Evolutionary conservation across 2,329 filamentous ascomycete genomes (phyloP), one percentile per base, ranked within the genome.

Genomic region (Aspergillus floridensis): DNA sequence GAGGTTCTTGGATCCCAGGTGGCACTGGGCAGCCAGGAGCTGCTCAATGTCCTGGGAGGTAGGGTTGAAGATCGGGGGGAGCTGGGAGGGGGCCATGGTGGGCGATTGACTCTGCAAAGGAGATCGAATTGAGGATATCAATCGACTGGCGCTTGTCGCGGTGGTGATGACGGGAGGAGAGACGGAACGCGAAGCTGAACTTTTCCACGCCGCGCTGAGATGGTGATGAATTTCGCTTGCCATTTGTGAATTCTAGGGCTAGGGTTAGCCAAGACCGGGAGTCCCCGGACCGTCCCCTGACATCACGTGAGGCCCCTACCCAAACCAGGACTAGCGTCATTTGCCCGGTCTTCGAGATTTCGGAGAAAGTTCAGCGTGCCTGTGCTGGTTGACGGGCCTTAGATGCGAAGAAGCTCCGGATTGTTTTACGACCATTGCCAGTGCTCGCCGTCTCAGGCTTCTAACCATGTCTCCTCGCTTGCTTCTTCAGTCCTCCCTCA

Each of bases 1-100:
- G 76, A 99, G 82, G 88, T 99, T 99, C 91, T 98, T 98, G 83
- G 89, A 92, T 76, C 95, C 95, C 74, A 98, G 88, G 84, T 99
- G 96, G 83, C 85, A 88, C 85, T 98, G 93, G 76, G 96, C 93
- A 77, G 93, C 90, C 75, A 99, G 90, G 78, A 99, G 92, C 91
- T 93, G 95, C 91, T 99, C 95, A 84, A 99, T 96, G 86, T 99
- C 95, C 85, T 96, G 88, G 79, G 88, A 89, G 76, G 95, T 98
- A 78, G 95, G 91, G 86, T 96, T 95, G 89, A 99, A 96, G 77
- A 90, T 85, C 71, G 93, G 85, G 79, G 95, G 95, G 71, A 97
- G 90, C 85, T 97, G 96, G 76, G 88, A 86, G 80, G 93, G 91
- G 79, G 93, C 92, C 93, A 97, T 97, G 80, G 88, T 95, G 88